Evolutionary conservation across 129 eudicot species (phyloP).

Genomic region (Helianthus tuberosus): DNA sequence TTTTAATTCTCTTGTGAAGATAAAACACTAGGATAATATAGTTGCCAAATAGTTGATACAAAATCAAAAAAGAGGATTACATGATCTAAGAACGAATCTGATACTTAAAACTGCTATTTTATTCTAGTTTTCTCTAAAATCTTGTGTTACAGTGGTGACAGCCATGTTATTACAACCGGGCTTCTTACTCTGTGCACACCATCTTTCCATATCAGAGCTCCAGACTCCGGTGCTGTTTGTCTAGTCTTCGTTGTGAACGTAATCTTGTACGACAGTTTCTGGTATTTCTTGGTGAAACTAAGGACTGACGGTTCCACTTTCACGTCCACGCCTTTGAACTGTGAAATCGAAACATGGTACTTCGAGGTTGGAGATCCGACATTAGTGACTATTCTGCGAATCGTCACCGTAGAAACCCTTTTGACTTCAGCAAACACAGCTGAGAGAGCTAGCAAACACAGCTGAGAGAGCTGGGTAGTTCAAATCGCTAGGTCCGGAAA

Average conservation of each 20-base stretch:
- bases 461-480: slow-evolving; percentile 92
- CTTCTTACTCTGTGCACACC: slow-evolving; percentile 78
- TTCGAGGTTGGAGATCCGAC: slow-evolving; percentile 64
- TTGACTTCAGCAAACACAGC: slow-evolving; percentile 42
- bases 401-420: slow-evolving; percentile 39
- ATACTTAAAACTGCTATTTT: slow-evolving; percentile 28
- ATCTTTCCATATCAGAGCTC: slow-evolving; percentile 83
- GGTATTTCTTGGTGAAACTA: slow-evolving; percentile 48
- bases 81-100: slow-evolving; percentile 24
- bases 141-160: slow-evolving; percentile 50
- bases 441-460: no score
- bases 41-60: slow-evolving; percentile 29
- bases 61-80: slow-evolving; percentile 28
- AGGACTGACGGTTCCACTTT: slow-evolving; percentile 68
- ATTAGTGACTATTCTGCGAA: slow-evolving; percentile 75
- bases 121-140: slow-evolving; percentile 21
- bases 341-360: slow-evolving; percentile 64
- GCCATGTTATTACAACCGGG: slow-evolving; percentile 74
- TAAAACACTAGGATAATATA: slow-evolving; percentile 3
- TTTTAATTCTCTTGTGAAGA: background rate
- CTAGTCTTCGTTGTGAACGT: slow-evolving; percentile 47
- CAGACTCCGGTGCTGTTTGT: slow-evolving; percentile 69
- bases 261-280: slow-evolving; percentile 76
- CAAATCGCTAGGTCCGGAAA: slow-evolving; percentile 57
- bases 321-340: slow-evolving; percentile 62